Evolutionary conservation across 208 protist species (phyloP).

Genomic region (Leishmania guyanensis): DNA sequence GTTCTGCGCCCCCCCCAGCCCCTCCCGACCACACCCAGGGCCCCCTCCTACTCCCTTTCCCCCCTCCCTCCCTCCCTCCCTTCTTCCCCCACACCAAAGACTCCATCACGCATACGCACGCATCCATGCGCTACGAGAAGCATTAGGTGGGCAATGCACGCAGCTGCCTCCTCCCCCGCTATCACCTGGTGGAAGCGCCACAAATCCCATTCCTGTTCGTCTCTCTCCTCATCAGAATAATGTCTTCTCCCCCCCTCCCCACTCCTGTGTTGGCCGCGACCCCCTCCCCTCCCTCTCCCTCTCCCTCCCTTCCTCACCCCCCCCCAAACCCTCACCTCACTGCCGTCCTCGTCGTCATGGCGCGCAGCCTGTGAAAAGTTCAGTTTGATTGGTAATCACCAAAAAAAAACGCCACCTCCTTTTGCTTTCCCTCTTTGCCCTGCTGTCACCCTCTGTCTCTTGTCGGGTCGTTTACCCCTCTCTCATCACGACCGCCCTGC

Average conservation of each 20-base stretch:
- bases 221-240: too few species aligned
- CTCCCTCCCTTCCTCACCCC: neutral
- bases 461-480: conserved; percentile 2
- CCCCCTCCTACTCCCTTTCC: too few species aligned
- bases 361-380: too few species aligned
- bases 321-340: neutral
- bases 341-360: neutral
- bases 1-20: neutral
- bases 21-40: neutral
- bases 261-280: neutral
- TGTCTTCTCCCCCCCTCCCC: too few species aligned
- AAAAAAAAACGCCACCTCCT: neutral
- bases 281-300: neutral
- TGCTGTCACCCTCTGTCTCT: neutral
- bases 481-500: neutral
- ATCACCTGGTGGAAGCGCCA: too few species aligned
- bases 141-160: too few species aligned
- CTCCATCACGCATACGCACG: neutral
- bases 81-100: neutral
- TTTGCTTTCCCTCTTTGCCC: neutral
- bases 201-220: too few species aligned
- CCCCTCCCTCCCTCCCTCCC: neutral
- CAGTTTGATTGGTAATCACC: too few species aligned
- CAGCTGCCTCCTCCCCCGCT: neutral
- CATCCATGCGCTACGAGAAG: too few species aligned